phyloP scores from a whole-genome alignment of 2,329 filamentous ascomycete genomes.

The Gremmenia infestans region DNA sequence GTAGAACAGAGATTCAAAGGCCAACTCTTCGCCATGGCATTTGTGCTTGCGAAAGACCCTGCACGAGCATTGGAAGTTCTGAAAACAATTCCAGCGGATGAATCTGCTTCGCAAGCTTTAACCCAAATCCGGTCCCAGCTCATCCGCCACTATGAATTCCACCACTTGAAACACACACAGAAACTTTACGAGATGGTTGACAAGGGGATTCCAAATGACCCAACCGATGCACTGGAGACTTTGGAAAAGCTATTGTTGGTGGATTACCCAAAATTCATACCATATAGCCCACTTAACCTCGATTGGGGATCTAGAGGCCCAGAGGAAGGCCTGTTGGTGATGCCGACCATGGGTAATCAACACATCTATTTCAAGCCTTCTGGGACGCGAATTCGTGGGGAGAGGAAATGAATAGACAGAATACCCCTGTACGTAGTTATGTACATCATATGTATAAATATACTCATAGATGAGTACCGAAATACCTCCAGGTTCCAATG shows the following conservation, averaged over 20 bases:
- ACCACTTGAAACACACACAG: background rate
- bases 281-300: background rate
- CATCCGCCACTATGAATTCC: background rate
- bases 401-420: background rate
- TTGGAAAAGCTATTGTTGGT: background rate
- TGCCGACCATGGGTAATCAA: background rate
- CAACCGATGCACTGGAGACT: background rate
- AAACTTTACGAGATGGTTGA: background rate
- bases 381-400: background rate
- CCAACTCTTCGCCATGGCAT: constrained; percentile 17
- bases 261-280: background rate
- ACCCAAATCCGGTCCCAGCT: background rate
- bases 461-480: background rate
- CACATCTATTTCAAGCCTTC: background rate
- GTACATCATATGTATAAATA: background rate
- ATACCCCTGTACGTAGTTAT: background rate
- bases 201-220: background rate
- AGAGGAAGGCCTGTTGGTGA: background rate
- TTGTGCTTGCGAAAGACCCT: constrained; percentile 13
- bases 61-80: constrained; percentile 12
- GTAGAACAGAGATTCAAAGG: background rate
- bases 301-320: background rate
- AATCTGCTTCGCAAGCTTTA: background rate
- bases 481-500: too few relatives aligned
- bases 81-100: constrained; percentile 4